Conservation (phyloP, 352 stramenopile species). For the Detonula confervacea region DNA sequence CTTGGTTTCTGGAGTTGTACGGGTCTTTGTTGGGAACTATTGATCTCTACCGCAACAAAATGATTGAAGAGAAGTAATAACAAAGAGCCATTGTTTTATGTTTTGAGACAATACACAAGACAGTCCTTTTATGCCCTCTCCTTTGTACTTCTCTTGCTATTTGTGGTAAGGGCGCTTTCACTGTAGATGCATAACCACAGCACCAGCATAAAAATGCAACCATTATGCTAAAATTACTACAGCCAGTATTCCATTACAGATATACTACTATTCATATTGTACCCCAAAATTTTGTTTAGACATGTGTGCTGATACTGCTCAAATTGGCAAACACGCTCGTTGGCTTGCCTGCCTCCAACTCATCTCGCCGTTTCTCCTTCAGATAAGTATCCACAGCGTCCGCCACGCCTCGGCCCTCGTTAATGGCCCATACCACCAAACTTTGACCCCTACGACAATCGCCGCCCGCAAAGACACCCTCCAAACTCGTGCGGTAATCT, state of each 20-base stretch:
- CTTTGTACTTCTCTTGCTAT: no score
- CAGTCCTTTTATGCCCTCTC: no score
- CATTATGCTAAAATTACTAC: neutral
- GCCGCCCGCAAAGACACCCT: constrained; percentile 96
- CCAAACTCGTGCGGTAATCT: constrained; percentile 92
- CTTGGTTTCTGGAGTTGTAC: no score
- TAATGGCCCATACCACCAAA: constrained; percentile 98
- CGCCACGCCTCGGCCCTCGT: constrained; percentile 94
- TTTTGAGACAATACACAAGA: no score
- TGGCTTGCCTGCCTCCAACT: constrained; percentile 46
- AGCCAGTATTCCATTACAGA: no score
- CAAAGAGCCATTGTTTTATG: no score
- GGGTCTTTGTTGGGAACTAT: neutral
- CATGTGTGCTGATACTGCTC: constrained; percentile 75
- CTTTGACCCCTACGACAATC: constrained; percentile 97
- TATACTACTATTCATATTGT: no score
- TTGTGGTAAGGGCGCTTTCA: no score
- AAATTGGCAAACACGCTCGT: constrained; percentile 79
- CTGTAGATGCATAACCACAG: no score
- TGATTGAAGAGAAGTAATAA: no score
- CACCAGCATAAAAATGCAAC: neutral
- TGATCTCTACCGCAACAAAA: no score
- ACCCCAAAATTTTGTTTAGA: constrained; percentile 52
- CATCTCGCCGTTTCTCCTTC: constrained; percentile 71
- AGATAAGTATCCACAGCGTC: constrained; percentile 85